These are phyloP conservation scores for Mallotus nudiflorus DNA, from an alignment of 345 rosid genomes.

Conservation along the genomic window DNA sequence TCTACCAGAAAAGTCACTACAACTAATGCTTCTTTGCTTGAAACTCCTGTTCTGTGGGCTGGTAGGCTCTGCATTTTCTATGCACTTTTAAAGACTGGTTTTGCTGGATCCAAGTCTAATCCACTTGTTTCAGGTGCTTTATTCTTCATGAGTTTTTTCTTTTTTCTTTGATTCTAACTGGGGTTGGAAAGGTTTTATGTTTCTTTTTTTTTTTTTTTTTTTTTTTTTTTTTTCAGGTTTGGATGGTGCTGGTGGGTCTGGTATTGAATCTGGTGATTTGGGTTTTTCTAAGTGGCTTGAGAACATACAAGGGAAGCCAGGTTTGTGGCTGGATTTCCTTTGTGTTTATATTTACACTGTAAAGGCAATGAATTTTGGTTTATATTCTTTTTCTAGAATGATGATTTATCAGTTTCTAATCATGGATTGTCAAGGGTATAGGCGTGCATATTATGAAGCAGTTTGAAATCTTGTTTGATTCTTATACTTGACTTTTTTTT, in stretches of 20 bases:
- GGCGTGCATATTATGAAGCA: neutral
- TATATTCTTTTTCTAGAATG: neutral
- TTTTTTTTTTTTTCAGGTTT: slow-evolving; percentile 35
- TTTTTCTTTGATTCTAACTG: neutral
- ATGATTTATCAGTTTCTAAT: neutral
- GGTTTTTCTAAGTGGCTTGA: slow-evolving; percentile 86
- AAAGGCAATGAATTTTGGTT: neutral
- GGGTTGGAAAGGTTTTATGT: neutral
- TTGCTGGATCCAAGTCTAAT: slow-evolving; percentile 82
- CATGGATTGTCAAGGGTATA: neutral
- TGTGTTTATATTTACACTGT: neutral
- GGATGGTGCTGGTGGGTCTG: slow-evolving; percentile 43
- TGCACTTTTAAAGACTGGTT: slow-evolving; percentile 74
- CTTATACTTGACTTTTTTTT: too few relatives aligned
- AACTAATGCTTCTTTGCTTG: slow-evolving; percentile 59
- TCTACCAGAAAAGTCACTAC: slow-evolving; percentile 11
- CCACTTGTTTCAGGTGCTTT: slow-evolving; percentile 73
- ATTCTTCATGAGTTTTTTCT: neutral
- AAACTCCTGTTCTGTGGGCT: slow-evolving; percentile 78
- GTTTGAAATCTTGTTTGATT: neutral
- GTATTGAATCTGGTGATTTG: slow-evolving; percentile 61
- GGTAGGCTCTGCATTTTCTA: slow-evolving; percentile 79
- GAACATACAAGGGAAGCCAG: slow-evolving; percentile 57
- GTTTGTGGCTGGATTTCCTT: slow-evolving; percentile 34
- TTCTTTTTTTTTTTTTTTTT: neutral